Base-by-base conservation (phyloP, 495 filamentous ascomycete genomes). In the Xylaria curta region DNA sequence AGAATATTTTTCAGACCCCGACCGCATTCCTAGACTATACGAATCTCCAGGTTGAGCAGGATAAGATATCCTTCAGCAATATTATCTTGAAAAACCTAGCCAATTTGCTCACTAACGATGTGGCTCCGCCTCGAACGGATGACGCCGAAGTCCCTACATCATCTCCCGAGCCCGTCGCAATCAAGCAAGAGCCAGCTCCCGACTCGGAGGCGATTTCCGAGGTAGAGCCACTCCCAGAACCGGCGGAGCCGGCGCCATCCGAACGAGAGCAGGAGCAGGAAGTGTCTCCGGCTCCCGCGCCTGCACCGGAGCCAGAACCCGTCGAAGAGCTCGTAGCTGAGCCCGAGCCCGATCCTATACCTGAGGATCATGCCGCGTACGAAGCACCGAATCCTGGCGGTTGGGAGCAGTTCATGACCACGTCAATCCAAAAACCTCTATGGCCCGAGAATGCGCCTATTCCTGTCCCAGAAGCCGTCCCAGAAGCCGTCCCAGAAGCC, bases 1-100 rank as follows among this genome's bases (percentile, higher is more conserved):
- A 74, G 62, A 40, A 40, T 38, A 19, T 71, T 12, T 53, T 71
- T n/a, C 61, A 4, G 3, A 42, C 28, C 26, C 69, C 69, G 19
- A 66, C 61, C 10, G 53, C 61, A 1, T 71, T 59, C 53, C 36
- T 70, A 31, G 68, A 70, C 36, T 47, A 64, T 21, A 64, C 44
- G 19, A 49, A 17, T 19, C 46, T 46, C 10, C 59, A 53, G 24
- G 59, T 61, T 4, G 68, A 70, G 21, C 28, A 70, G 19, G 68
- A 53, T 36, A 38, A 21, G 15, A 40, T 60, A 28, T 71, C 69
- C 2, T 66, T 66, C 36, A 71, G 60, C 53, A 66, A 71, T 13
- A 60, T 71, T 51, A 19, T 71, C 36, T 17, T 71, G 47, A 71
- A 65, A 51, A 71, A 42, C 26, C 42, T 71, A 4, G 69, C 69